phyloP scores from a whole-genome alignment of 2,329 filamentous ascomycete genomes.

The Calonectria crousiana region DNA sequence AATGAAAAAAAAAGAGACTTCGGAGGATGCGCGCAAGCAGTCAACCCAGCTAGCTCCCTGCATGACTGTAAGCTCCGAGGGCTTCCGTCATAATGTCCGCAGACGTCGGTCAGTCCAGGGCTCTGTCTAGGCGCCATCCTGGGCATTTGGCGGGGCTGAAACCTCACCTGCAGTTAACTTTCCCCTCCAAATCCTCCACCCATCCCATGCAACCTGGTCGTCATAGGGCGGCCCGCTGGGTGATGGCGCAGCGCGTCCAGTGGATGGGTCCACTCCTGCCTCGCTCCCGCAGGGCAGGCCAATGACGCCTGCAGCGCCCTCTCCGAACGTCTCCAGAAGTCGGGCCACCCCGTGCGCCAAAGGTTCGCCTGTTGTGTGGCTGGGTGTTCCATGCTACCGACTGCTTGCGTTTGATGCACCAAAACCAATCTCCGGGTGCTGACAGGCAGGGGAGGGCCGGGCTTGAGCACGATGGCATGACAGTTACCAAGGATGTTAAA shows the following conservation, averaged over 20 bases:
- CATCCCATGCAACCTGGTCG: conserved; percentile 10
- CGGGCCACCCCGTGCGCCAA: conserved; percentile 42
- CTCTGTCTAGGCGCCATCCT: conserved; percentile 14
- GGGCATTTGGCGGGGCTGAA: conserved; percentile 35
- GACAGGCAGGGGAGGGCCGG: conserved; percentile 2
- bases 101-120: conserved; percentile 9
- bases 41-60: neutral
- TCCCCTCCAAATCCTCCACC: conserved; percentile 10
- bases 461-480: conserved; percentile 8
- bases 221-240: conserved; percentile 20
- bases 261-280: neutral
- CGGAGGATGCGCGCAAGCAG: neutral
- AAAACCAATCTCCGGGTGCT: conserved; percentile 8
- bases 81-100: conserved; percentile 12
- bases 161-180: conserved; percentile 39
- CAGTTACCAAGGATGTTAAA: neutral
- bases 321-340: conserved; percentile 27
- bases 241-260: conserved; percentile 16
- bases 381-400: conserved; percentile 31
- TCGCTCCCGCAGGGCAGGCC: conserved; percentile 38
- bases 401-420: neutral
- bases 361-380: conserved; percentile 37
- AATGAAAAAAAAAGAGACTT: neutral
- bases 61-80: neutral
- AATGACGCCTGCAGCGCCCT: conserved; percentile 31